These are phyloP conservation scores for Saturnispora hagleri DNA, from an alignment of 805 yeast species.

Conservation along the genomic window DNA sequence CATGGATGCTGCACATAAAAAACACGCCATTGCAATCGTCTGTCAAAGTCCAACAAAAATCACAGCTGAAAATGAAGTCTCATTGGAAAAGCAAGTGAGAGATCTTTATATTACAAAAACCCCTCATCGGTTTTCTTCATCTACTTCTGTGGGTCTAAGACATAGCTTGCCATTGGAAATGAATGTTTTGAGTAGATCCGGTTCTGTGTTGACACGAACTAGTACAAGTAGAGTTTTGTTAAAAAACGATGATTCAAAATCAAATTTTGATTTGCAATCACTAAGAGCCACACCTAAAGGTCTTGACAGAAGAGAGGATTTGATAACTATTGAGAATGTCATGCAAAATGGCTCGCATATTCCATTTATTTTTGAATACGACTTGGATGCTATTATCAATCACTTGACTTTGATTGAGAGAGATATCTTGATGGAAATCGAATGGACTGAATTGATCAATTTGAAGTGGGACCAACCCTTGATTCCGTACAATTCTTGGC, in stretches of 20 bases:
- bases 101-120: slow-evolving; percentile 25
- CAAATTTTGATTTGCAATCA: slow-evolving; percentile 24
- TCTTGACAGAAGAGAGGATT: slow-evolving; percentile 9
- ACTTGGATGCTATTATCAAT: slow-evolving; percentile 56
- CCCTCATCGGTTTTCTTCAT: slow-evolving; percentile 11
- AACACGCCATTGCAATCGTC: slow-evolving; percentile 14
- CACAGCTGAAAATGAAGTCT: slow-evolving; percentile 21
- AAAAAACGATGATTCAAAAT: slow-evolving; percentile 12
- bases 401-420: slow-evolving; percentile 83
- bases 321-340: slow-evolving; percentile 29
- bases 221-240: slow-evolving; percentile 10
- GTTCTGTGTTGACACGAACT: slow-evolving; percentile 7
- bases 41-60: slow-evolving; percentile 11
- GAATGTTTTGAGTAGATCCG: slow-evolving; percentile 11
- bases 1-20: slow-evolving; percentile 9
- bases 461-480: slow-evolving; percentile 61
- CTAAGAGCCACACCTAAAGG: slow-evolving; percentile 23
- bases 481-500: slow-evolving; percentile 74
- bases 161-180: slow-evolving; percentile 10
- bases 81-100: slow-evolving; percentile 26
- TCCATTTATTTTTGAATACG: slow-evolving; percentile 72
- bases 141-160: not conserved
- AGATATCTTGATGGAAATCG: slow-evolving; percentile 75
- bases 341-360: slow-evolving; percentile 51
- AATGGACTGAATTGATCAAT: slow-evolving; percentile 85